These are phyloP conservation scores for Claviceps lovelessii DNA, from an alignment of 2,329 filamentous ascomycete genomes.

Conservation along the genomic window DNA sequence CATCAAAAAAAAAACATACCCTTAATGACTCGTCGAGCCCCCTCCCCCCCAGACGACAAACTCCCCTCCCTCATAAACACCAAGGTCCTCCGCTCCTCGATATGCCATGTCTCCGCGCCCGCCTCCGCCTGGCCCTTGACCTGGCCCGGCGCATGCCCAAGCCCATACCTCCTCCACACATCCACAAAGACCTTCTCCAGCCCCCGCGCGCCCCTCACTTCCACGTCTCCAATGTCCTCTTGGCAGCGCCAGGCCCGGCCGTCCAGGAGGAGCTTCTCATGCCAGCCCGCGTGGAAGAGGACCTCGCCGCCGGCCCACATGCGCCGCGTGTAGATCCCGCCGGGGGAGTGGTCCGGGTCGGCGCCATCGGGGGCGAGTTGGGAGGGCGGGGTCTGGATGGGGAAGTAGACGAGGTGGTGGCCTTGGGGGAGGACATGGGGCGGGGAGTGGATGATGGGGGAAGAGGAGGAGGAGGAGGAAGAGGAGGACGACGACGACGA, in stretches of 20 bases:
- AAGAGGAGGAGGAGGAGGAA: not conserved
- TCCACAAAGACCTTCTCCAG: conserved; percentile 38
- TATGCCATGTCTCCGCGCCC: conserved; percentile 12
- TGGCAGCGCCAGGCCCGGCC: conserved; percentile 26
- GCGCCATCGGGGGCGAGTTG: conserved; percentile 69
- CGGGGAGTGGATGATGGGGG: conserved; percentile 11
- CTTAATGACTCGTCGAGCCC: conserved; percentile 13
- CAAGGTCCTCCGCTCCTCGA: conserved; percentile 35
- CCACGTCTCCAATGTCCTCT: conserved; percentile 30
- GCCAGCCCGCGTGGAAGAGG: conserved; percentile 29
- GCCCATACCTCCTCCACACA: conserved; percentile 31
- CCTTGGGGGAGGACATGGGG: conserved; percentile 40
- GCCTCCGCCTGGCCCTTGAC: conserved; percentile 1
- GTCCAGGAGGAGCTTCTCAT: conserved; percentile 22
- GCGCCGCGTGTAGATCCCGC: conserved; percentile 54
- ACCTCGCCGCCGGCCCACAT: conserved; percentile 83
- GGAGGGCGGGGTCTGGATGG: conserved; percentile 47
- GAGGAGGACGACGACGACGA: no score
- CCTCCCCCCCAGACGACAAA: conserved; percentile 2
- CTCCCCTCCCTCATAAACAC: conserved; percentile 34
- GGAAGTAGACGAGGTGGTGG: conserved; percentile 82
- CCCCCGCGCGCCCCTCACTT: conserved; percentile 17
- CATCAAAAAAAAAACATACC: conserved; percentile 10
- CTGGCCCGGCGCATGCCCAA: conserved; percentile 6
- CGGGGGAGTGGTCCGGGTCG: conserved; percentile 65